Evolutionary conservation across 352 stramenopile genomes (phyloP), one percentile per base, ranked within the genome.

Genomic region (Achlya hypogyna): DNA sequence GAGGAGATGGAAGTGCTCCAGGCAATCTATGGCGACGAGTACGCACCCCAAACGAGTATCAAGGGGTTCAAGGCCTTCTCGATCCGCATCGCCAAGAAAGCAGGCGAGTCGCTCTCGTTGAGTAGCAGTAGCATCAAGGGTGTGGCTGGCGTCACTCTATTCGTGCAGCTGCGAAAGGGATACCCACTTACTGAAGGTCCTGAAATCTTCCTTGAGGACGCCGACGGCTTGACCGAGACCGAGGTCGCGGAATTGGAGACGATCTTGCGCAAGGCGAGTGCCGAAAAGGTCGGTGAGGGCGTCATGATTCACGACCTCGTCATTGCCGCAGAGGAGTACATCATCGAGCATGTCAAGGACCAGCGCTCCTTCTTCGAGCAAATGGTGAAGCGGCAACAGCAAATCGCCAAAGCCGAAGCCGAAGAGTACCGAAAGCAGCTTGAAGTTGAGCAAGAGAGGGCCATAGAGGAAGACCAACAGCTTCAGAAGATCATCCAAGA

Each of bases 301-400:
- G 83, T 81, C 27, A 86, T 81, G 70, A 72, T 91, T 22, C 91
- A 93, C 75, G 84, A 95, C 66, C 77, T 95, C 40, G 82, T 95
- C 52, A 78, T 88, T 68, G 82, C 84, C 63, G 81, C 85, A 20
- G 87, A 80, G 9, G 86, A 95, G 38, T 95, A 88, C 53, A 78
- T 95, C 25, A 77, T 89, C 54, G 81, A 89, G 40, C 82, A 91
- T 65, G 60, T 89, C 22, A 90, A 91, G 52, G 81, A 91, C 72
- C 82, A 89, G 73, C 87, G 79, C 62, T 91, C 81, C 25, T 93
- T 95, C 73, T 93, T 92, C 23, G 86, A 95, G 47, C 82, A 93
- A 63, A 95, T 95, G 86, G 78, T 93, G 27, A 83, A 89, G 42
- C 75, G 84, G 18, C 82, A 95, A 67, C 79, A 95, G 31, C 75